Evolutionary conservation across 768 basidiomycete species (phyloP).

Genomic region (Lactarius evosmus): DNA sequence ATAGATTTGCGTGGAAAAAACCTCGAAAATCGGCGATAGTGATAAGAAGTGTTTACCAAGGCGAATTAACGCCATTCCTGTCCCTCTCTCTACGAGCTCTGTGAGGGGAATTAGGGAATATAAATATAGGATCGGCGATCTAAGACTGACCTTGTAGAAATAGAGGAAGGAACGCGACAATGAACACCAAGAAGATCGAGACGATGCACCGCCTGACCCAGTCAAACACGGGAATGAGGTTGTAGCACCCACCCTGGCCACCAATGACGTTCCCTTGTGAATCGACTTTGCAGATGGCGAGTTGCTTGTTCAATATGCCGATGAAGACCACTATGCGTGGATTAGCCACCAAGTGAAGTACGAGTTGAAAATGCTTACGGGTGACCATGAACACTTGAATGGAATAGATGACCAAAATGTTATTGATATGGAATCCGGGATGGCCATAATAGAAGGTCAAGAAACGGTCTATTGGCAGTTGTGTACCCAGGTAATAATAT

Average conservation of each 20-base stretch:
- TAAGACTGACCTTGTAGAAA: slow-evolving; percentile 81
- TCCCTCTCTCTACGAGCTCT: slow-evolving; percentile 97
- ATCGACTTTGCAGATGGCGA: slow-evolving; percentile 85
- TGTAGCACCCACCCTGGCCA: slow-evolving; percentile 92
- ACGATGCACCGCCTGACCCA: slow-evolving; percentile 97
- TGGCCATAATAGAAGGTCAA: slow-evolving; percentile 99
- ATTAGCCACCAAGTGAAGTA: background rate
- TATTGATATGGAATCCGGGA: slow-evolving; percentile 99
- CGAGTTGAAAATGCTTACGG: slow-evolving; percentile 47
- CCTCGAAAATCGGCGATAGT: slow-evolving; percentile 95
- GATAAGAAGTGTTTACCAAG: slow-evolving; percentile 97
- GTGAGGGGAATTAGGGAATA: slow-evolving; percentile 10
- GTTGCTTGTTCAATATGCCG: slow-evolving; percentile 92
- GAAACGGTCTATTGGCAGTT: slow-evolving; percentile 97
- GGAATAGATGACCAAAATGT: slow-evolving; percentile 97
- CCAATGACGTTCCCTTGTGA: slow-evolving; percentile 72
- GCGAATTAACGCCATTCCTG: slow-evolving; percentile 90
- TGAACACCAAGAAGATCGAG: slow-evolving; percentile 98
- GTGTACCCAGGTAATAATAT: slow-evolving; percentile 98
- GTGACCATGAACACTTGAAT: slow-evolving; percentile 98
- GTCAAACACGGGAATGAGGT: slow-evolving; percentile 92
- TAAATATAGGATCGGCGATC: slow-evolving; percentile 3
- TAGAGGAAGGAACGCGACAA: slow-evolving; percentile 93
- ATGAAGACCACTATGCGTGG: slow-evolving; percentile 73
- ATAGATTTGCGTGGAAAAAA: slow-evolving; percentile 98